Conservation (phyloP, 1,139 yeast genomes). For the Pichia inconspicua region DNA sequence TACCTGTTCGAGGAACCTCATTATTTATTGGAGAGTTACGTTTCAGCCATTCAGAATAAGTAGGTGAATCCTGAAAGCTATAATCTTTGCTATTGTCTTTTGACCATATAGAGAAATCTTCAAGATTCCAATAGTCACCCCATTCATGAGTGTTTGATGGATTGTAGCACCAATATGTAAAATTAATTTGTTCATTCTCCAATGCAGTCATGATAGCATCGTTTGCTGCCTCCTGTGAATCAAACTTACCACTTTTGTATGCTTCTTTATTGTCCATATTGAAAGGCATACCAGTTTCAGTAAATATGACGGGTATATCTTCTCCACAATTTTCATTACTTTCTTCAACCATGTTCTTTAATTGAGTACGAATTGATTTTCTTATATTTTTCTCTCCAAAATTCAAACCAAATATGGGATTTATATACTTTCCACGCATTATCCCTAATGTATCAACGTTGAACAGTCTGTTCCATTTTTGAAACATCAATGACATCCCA, state of each 20-base stretch:
- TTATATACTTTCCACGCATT: slow-evolving; percentile 67
- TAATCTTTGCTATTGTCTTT: slow-evolving; percentile 42
- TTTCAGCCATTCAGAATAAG: slow-evolving; percentile 13
- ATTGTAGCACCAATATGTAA: slow-evolving; percentile 82
- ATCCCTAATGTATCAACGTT: slow-evolving; percentile 89
- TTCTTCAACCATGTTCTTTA: slow-evolving; percentile 56
- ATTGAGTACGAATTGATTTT: slow-evolving; percentile 60
- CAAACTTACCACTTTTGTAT: slow-evolving; percentile 52
- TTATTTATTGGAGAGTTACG: slow-evolving; percentile 1
- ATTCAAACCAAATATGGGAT: slow-evolving; percentile 71
- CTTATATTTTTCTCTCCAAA: slow-evolving; percentile 76
- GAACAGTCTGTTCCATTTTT: slow-evolving; percentile 53
- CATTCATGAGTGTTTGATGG: slow-evolving; percentile 62
- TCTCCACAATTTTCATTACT: slow-evolving; percentile 50
- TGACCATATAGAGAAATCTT: slow-evolving; percentile 85
- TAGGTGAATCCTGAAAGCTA: neutral
- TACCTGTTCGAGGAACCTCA: neutral
- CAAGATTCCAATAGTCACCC: slow-evolving; percentile 93
- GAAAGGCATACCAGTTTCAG: slow-evolving; percentile 97
- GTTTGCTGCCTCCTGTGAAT: slow-evolving; percentile 69
- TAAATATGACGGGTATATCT: slow-evolving; percentile 60
- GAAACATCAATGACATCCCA: slow-evolving; percentile 86
- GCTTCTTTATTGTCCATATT: slow-evolving; percentile 82
- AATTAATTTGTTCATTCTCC: slow-evolving; percentile 63
- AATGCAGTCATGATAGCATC: slow-evolving; percentile 77